Percentiles rank a stretch among this genome's conserved stretches.
These are phyloP conservation scores for Massospora cicadina DNA, from an alignment of 371 early-diverging fungal genomes.

Conservation along the genomic window DNA sequence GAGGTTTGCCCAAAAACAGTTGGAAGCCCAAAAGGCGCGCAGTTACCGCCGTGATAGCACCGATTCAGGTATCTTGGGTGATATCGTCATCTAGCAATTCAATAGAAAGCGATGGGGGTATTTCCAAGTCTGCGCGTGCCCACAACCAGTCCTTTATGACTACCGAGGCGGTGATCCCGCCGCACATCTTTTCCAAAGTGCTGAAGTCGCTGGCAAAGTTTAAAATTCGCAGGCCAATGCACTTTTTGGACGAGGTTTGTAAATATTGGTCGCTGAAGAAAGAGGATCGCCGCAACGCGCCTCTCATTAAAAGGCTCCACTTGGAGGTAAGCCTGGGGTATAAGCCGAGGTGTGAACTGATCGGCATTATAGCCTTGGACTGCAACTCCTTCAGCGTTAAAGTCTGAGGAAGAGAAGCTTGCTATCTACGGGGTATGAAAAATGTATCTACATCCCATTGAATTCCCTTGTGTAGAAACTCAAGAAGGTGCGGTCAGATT, in stretches of 20 bases:
- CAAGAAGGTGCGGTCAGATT: slow-evolving; percentile 49
- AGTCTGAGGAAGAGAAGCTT: slow-evolving; percentile 36
- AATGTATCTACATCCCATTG: not conserved
- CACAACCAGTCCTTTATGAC: slow-evolving; percentile 35
- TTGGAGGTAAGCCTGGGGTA: slow-evolving; percentile 41
- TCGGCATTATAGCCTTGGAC: slow-evolving; percentile 65
- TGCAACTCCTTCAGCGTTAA: slow-evolving; percentile 41
- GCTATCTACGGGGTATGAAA: slow-evolving; percentile 17
- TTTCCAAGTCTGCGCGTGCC: slow-evolving; percentile 36
- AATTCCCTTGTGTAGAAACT: slow-evolving; percentile 13
- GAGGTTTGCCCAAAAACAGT: not conserved
- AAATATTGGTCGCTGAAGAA: slow-evolving; percentile 92
- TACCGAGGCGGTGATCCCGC: slow-evolving; percentile 46
- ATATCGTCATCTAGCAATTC: not conserved
- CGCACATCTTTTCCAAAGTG: slow-evolving; percentile 40
- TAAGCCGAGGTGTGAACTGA: not conserved
- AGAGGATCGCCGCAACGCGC: slow-evolving; percentile 67
- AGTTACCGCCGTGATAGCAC: not conserved
- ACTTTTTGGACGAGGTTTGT: slow-evolving; percentile 44
- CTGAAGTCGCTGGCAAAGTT: slow-evolving; percentile 26
- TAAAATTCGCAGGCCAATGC: slow-evolving; percentile 28
- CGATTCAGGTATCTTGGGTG: not conserved
- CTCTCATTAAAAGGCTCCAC: slow-evolving; percentile 84
- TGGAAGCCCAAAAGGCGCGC: not conserved
- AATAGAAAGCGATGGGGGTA: slow-evolving; percentile 15